phyloP scores from a whole-genome alignment of 2,329 filamentous ascomycete genomes.

The Nothophoma quercina region DNA sequence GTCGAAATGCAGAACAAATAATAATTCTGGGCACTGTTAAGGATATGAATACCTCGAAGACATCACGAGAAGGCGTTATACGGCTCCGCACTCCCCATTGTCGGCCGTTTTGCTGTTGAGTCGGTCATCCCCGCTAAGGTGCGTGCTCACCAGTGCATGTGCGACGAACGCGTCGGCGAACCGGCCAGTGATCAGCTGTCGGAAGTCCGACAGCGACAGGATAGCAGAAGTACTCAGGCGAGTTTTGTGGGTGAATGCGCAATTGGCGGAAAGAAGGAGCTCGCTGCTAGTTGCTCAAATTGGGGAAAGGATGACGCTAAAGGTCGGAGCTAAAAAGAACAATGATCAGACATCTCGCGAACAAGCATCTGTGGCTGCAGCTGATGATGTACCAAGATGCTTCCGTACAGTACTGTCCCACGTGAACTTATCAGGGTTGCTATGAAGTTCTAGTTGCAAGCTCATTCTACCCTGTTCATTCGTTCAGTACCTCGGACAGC shows the following conservation, averaged over 20 bases:
- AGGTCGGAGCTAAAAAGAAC: neutral
- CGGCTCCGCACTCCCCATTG: slow-evolving; percentile 16
- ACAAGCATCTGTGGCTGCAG: too few species aligned
- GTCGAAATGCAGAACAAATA: neutral
- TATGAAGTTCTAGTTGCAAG: too few species aligned
- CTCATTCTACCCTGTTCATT: too few species aligned
- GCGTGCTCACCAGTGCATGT: slow-evolving; percentile 5
- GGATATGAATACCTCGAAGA: neutral
- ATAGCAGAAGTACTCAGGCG: neutral
- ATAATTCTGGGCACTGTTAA: neutral
- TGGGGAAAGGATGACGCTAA: neutral
- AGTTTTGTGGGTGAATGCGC: neutral
- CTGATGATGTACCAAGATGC: neutral
- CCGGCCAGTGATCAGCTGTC: slow-evolving; percentile 6
- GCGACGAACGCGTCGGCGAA: slow-evolving; percentile 1
- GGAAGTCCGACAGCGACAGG: slow-evolving; percentile 4
- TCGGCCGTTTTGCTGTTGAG: slow-evolving; percentile 1
- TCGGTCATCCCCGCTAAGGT: slow-evolving; percentile 12
- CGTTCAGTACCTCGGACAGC: slow-evolving; percentile 47
- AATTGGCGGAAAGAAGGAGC: neutral
- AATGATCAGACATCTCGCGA: neutral
- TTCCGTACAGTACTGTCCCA: neutral
- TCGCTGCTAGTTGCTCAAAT: neutral
- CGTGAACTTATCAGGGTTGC: too few species aligned
- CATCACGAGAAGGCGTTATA: slow-evolving; percentile 1